Base-by-base conservation (phyloP, 1,284 basidiomycete genomes). In the Ceratobasidium theobromae region DNA sequence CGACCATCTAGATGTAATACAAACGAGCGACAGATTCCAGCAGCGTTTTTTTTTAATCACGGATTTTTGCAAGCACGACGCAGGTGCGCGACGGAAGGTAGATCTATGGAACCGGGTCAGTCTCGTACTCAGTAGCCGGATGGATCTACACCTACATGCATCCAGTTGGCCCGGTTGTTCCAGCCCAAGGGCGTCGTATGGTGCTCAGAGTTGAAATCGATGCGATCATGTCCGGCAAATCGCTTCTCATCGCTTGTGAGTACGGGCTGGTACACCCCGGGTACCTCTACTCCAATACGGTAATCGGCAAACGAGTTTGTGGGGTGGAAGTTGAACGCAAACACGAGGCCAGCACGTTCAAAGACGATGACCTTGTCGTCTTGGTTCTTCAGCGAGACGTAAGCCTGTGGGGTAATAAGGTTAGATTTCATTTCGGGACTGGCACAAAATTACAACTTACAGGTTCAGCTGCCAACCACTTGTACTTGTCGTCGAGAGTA, bases 261-360 rank as follows among this genome's bases (percentile, higher is more conserved):
- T 18, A 92, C 79, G 67, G 94, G 83, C 53, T 79, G 81, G 77
- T 98, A 98, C 77, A 93, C 87, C n/a, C 96, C 96, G 11, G 90
- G 78, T 64, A 78, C 83, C 30, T 98, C 89, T 14, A 96, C 86
- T 4, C 96, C 96, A 53, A 98, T 86, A 41, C 95, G 86, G 77
- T 98, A 99, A 77, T 98, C 93, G 46, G 88, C 87, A 79, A 88
- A 99, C 65, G 93, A 95, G 51, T 92, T 79, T 14, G 83, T 86
- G 1, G 92, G 87, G 77, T 97, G 88, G 84, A 98, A 97, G 79
- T 99, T 99, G 84, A 98, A 98, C 71, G 98, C 83, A 79, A 98
- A 99, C 46, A 99, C 78, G 53, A 98, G 81, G 30, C 90, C 91
- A 12, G 89, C 95, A 54, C 96, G 87, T 79, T 99, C 96, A 73